Percentiles rank a stretch among this genome's conserved stretches.
Conservation (phyloP, 352 stramenopile genomes). For the Pythium rishiriense region DNA sequence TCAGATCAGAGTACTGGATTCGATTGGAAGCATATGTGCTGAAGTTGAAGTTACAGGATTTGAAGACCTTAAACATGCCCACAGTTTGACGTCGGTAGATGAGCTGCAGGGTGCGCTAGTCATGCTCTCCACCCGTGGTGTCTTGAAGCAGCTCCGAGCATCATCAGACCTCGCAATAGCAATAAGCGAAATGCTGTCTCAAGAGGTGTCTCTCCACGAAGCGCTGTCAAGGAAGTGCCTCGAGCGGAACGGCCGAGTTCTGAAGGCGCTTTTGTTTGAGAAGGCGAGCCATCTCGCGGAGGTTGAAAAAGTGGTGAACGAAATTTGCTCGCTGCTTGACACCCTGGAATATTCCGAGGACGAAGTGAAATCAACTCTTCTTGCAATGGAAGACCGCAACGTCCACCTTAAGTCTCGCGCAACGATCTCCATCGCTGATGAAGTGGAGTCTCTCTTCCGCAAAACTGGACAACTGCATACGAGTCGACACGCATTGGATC, state of each 20-base stretch:
- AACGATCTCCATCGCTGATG: slow-evolving; percentile 20
- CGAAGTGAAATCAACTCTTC: slow-evolving; percentile 35
- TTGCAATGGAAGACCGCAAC: not conserved
- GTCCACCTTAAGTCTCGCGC: not conserved
- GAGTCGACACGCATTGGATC: slow-evolving; percentile 35
- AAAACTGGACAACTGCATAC: slow-evolving; percentile 50
- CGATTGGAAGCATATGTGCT: slow-evolving; percentile 37
- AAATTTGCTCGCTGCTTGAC: slow-evolving; percentile 43
- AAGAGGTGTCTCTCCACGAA: slow-evolving; percentile 13
- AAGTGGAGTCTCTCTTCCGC: slow-evolving; percentile 38
- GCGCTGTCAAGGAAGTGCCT: slow-evolving; percentile 30
- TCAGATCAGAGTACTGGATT: slow-evolving; percentile 35
- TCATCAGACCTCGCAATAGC: slow-evolving; percentile 2
- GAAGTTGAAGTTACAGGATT: slow-evolving; percentile 38
- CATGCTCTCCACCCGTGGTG: slow-evolving; percentile 20
- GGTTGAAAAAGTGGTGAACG: slow-evolving; percentile 42
- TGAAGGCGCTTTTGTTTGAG: slow-evolving; percentile 56
- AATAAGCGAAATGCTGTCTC: not conserved
- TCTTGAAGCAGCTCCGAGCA: slow-evolving; percentile 26
- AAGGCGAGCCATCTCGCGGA: slow-evolving; percentile 61
- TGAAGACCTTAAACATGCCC: slow-evolving; percentile 50
- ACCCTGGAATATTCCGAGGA: slow-evolving; percentile 47
- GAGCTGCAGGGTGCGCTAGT: slow-evolving; percentile 13
- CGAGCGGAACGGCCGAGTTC: slow-evolving; percentile 40
- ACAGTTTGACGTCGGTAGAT: slow-evolving; percentile 30